Base-by-base conservation (phyloP, 441 rosid genomes). In the Theobroma grandiflorum region DNA sequence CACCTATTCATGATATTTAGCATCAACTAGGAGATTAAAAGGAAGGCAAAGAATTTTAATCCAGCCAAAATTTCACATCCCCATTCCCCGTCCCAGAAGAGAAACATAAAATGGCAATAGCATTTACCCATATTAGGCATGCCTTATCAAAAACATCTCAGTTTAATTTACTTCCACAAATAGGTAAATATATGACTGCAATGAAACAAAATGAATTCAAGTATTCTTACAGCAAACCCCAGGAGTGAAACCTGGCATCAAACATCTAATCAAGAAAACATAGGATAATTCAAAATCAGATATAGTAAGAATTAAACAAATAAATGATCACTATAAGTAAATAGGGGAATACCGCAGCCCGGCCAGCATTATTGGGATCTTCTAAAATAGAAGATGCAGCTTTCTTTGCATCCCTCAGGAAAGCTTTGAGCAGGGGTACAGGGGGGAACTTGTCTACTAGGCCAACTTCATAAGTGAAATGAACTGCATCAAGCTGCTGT, bases 401-500 rank as follows among this genome's bases (percentile, higher is more conserved):
- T 79, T 94, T 96, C 95, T 87, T 95, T 37, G 99, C 95, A 64
- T 96, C 98, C 84, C 91, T 92, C 74, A 96, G 85, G 85, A 89
- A 96, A 43, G 96, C 87, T 87, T 91, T 96, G 63, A 95, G 92
- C 65, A 96, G 81, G 71, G 98, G 98, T 79, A 91, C 96, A 58
- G 99, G 92, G 42, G 96, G 99, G 82, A 95, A 93, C 84, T 84
- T 92, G 84, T 87, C 86, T 64, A 90, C 94, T 63, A 96, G 97
- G 16, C 98, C 97, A 81, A 92, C 97, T 85, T 95, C 99, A 86
- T 89, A 93, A 37, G 96, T 88, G 55, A 96, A 96, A 91, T 95
- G 99, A 82, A 96, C 96, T 11, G 99, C 99, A 88, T 95, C 99
- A 77, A 95, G 97, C 89, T 92, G 98, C 80, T 96, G 98, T 76